Evolutionary conservation across 192 early-diverging fungal genomes (phyloP), one percentile per base, ranked within the genome.

Genomic region (Coemansia sp.): DNA sequence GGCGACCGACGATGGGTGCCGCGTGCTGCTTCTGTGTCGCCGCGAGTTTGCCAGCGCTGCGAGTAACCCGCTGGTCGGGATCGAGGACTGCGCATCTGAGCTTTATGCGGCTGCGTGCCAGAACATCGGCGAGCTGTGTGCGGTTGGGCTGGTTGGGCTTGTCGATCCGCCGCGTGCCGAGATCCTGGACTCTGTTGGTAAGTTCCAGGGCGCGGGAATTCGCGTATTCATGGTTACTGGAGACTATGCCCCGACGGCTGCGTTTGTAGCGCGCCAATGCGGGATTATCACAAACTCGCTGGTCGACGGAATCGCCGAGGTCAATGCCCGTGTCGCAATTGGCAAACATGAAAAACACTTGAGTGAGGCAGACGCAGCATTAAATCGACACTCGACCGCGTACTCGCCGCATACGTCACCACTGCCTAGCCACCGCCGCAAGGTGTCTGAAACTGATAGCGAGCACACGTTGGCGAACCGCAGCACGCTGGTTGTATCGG

Each of bases 191-290:
- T 80, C 88, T 5, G 83, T 96, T 29, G 74, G 56, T 29, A 79
- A 62, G 0, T 83, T 84, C 46, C 82, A 84, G 31, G 48, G 66
- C 27, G 91, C 92, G 2, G 86, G 87, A 19, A 67, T 91, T 40
- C 82, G 88, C 29, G 80, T 95, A 46, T 86, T 88, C 58, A 93
- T 95, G 94, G 86, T 91, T 46, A 93, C 92, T 24, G 92, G 91
- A 51, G 92, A 94, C 54, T 88, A 86, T 61, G 69, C 79, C 21
- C 59, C 84, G 23, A 97, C 92, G 0, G 94, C 94, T 4, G 87
- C 81, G 12, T 83, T 85, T 11, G 91, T 97, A 45, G 91, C 87
- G 18, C 78, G 83, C 5, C 81, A 91, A 53, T 87, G 92, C 64
- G 87, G 86, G 18, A 89, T 97, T 40, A 86, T 95, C 61, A 85